phyloP scores from a whole-genome alignment of 768 basidiomycete genomes.

The Pleurotus sapidus region DNA sequence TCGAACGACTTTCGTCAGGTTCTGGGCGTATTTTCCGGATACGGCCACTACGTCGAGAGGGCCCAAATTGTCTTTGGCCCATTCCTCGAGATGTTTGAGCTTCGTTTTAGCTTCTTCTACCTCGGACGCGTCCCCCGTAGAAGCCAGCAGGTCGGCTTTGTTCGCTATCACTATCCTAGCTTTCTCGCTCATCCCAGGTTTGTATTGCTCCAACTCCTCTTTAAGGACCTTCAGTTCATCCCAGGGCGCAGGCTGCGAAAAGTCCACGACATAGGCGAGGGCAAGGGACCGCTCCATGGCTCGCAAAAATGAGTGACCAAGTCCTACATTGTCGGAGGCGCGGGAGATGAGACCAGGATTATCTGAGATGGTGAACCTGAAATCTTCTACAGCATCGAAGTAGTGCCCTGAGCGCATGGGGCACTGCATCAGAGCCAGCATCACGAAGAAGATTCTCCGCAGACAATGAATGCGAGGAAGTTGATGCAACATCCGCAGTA shows the following conservation, averaged over 20 bases:
- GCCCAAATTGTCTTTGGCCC: slow-evolving; percentile 20
- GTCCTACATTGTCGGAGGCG: slow-evolving; percentile 86
- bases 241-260: slow-evolving; percentile 72
- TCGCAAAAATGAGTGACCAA: slow-evolving; percentile 92
- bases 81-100: slow-evolving; percentile 46
- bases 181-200: slow-evolving; percentile 72
- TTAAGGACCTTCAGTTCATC: slow-evolving; percentile 70
- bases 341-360: slow-evolving; percentile 90
- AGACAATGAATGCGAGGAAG: neutral
- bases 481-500: neutral
- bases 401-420: slow-evolving; percentile 38
- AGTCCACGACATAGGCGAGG: slow-evolving; percentile 90
- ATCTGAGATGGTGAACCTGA: slow-evolving; percentile 95
- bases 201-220: slow-evolving; percentile 83
- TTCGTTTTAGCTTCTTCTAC: slow-evolving; percentile 57
- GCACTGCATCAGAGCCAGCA: slow-evolving; percentile 12
- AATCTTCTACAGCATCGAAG: slow-evolving; percentile 65
- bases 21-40: slow-evolving; percentile 86
- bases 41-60: slow-evolving; percentile 71
- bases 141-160: slow-evolving; percentile 86
- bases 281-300: slow-evolving; percentile 91
- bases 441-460: slow-evolving; percentile 17
- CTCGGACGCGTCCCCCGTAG: slow-evolving; percentile 40
- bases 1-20: slow-evolving; percentile 65
- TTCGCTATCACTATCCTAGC: slow-evolving; percentile 87